Evolutionary conservation across 2,329 filamentous ascomycete species (phyloP).

Genomic region (Penicillium sp.): DNA sequence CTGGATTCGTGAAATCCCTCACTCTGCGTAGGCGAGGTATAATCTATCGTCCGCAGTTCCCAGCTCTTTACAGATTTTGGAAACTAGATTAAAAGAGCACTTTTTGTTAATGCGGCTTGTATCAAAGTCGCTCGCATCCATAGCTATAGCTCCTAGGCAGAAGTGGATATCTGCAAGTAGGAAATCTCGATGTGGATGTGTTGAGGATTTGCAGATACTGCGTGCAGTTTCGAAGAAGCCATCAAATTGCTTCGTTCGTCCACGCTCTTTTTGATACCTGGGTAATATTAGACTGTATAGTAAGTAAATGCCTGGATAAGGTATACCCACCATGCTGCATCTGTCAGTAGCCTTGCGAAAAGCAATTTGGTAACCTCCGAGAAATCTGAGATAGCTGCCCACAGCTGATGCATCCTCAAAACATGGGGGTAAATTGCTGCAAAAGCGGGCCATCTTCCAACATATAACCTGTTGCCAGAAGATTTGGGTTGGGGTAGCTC

Average conservation of each 20-base stretch:
- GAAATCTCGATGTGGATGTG: constrained; percentile 20
- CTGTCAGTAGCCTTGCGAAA: constrained; percentile 26
- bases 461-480: constrained; percentile 15
- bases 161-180: constrained; percentile 26
- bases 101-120: constrained; percentile 23
- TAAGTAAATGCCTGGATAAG: background rate
- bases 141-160: constrained; percentile 23
- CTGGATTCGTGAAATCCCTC: constrained; percentile 10
- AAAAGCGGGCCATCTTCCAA: constrained; percentile 26
- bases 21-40: constrained; percentile 16
- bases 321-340: constrained; percentile 27
- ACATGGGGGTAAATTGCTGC: constrained; percentile 29
- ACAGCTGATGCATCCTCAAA: constrained; percentile 23
- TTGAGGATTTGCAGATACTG: constrained; percentile 22
- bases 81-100: constrained; percentile 20
- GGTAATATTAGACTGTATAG: constrained; percentile 16
- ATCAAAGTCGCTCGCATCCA: constrained; percentile 22
- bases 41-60: constrained; percentile 18
- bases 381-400: constrained; percentile 9
- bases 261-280: constrained; percentile 27
- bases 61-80: constrained; percentile 16
- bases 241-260: constrained; percentile 24
- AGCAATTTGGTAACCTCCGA: constrained; percentile 17
- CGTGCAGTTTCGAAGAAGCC: constrained; percentile 26
- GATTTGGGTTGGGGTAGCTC: constrained; percentile 18